A percentile compares a stretch with the other conserved stretches of the same genome.
phyloP scores from a whole-genome alignment of 495 filamentous ascomycete species.

The Aspergillus incahuasiensis region DNA sequence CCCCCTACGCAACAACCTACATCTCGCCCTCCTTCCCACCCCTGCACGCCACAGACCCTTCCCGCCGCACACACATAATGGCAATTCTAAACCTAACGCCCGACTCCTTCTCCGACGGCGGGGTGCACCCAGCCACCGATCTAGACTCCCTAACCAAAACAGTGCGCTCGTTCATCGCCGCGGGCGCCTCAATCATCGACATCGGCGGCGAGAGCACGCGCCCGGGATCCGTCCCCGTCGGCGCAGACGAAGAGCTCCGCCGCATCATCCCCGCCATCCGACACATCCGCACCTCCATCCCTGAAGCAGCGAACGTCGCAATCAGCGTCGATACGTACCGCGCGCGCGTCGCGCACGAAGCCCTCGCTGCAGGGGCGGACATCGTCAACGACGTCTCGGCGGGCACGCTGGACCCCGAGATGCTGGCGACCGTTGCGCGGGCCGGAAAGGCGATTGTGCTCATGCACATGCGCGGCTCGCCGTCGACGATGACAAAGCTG shows the following conservation, averaged over 20 bases:
- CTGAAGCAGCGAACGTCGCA: conserved; percentile 55
- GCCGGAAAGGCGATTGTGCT: conserved; percentile 79
- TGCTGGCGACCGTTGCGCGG: conserved; percentile 75
- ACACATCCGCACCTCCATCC: conserved; percentile 61
- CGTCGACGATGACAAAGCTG: conserved; percentile 71
- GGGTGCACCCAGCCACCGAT: conserved; percentile 48
- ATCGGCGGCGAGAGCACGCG: conserved; percentile 90
- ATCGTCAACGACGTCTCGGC: conserved; percentile 95
- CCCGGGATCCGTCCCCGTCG: conserved; percentile 62
- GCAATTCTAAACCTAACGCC: conserved; percentile 93
- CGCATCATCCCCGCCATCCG: conserved; percentile 75
- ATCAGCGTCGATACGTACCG: conserved; percentile 93
- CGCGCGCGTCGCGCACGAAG: conserved; percentile 74
- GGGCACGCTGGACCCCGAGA: conserved; percentile 70
- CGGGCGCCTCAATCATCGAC: conserved; percentile 81
- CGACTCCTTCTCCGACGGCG: conserved; percentile 96
- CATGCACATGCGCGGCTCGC: conserved; percentile 94
- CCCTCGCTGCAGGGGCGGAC: conserved; percentile 78
- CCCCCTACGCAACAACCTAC: conserved; percentile 64
- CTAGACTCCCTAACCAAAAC: conserved; percentile 41
- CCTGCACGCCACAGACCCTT: conserved; percentile 58
- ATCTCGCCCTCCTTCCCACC: conserved; percentile 55
- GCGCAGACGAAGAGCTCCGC: conserved; percentile 65
- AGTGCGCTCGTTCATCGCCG: conserved; percentile 52
- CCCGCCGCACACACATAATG: conserved; percentile 76